phyloP scores from a whole-genome alignment of 2,329 filamentous ascomycete species.

The Madurella fahalii region DNA sequence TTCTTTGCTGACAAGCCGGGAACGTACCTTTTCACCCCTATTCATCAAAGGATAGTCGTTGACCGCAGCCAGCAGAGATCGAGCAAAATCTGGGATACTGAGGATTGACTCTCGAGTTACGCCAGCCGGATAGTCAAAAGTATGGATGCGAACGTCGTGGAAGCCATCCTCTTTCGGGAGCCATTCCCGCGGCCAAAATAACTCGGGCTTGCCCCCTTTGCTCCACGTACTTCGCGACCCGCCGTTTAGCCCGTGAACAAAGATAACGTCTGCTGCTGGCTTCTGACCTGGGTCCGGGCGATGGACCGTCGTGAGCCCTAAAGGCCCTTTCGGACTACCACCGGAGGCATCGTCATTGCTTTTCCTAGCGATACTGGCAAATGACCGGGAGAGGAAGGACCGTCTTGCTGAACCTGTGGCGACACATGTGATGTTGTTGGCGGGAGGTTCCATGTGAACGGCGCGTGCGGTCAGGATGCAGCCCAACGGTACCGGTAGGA shows the following conservation, averaged over 20 bases:
- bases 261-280: conserved; percentile 31
- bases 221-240: conserved; percentile 36
- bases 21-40: conserved; percentile 14
- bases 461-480: no score
- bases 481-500: no score
- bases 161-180: conserved; percentile 31
- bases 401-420: neutral
- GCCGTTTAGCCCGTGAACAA: conserved; percentile 38
- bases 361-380: neutral
- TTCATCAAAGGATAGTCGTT: conserved; percentile 27
- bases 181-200: conserved; percentile 36
- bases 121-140: conserved; percentile 29
- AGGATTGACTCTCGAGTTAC: conserved; percentile 24
- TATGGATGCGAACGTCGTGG: conserved; percentile 32
- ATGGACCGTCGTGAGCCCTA: conserved; percentile 26
- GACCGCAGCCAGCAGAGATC: conserved; percentile 29
- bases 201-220: conserved; percentile 16
- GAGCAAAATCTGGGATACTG: conserved; percentile 33
- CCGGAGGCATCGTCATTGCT: neutral
- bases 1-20: neutral
- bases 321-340: conserved; percentile 20
- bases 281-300: conserved; percentile 8
- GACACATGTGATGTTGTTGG: no score
- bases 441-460: no score
- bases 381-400: neutral